Conservation (phyloP, 208 protist species). For the Wallacemonas collosoma region DNA sequence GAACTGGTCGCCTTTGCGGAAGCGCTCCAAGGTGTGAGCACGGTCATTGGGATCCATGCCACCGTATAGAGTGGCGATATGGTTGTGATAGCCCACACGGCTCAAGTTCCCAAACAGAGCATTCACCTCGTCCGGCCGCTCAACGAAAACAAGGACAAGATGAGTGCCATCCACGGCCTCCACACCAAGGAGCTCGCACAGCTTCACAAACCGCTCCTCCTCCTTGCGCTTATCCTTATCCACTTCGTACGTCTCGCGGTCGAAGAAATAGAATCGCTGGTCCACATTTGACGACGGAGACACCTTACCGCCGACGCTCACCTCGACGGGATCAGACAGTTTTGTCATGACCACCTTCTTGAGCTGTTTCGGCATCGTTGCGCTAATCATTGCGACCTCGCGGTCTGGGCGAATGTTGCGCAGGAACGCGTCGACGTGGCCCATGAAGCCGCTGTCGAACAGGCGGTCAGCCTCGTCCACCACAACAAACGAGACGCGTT, state of each 20-base stretch:
- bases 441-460: slow-evolving; percentile 94
- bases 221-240: slow-evolving; percentile 52
- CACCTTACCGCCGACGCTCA: slow-evolving; percentile 86
- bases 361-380: slow-evolving; percentile 92
- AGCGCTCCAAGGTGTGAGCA: slow-evolving; percentile 88
- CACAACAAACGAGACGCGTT: slow-evolving; percentile 83
- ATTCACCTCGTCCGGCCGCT: slow-evolving; percentile 91
- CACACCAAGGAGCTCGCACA: slow-evolving; percentile 90
- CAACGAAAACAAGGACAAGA: slow-evolving; percentile 92
- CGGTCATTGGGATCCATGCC: slow-evolving; percentile 93
- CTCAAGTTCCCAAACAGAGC: slow-evolving; percentile 81
- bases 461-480: slow-evolving; percentile 95
- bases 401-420: slow-evolving; percentile 89
- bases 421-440: slow-evolving; percentile 91
- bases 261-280: slow-evolving; percentile 91
- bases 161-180: slow-evolving; percentile 63
- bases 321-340: slow-evolving; percentile 81
- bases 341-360: slow-evolving; percentile 70
- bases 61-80: slow-evolving; percentile 83
- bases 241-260: slow-evolving; percentile 82
- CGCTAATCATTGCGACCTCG: slow-evolving; percentile 90
- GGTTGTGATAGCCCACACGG: slow-evolving; percentile 72
- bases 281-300: slow-evolving; percentile 88
- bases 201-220: slow-evolving; percentile 70
- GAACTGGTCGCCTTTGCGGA: slow-evolving; percentile 79